Evolutionary conservation across 768 basidiomycete genomes (phyloP), one percentile per base, ranked within the genome.

Genomic region (Lyophyllum shimeji): DNA sequence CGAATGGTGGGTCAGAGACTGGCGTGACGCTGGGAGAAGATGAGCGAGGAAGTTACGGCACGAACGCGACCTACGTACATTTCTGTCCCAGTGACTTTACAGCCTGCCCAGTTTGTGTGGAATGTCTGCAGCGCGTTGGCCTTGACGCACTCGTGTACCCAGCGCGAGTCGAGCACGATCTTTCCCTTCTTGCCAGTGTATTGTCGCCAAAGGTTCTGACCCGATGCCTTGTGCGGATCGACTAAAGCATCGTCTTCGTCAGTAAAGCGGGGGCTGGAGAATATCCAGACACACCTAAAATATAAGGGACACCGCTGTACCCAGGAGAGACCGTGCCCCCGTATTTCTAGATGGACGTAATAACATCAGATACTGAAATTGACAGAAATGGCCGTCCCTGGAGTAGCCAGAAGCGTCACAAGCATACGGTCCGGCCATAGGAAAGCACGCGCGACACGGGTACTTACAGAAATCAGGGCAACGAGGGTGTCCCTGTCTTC

Each of bases 151-250:
- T 90, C 87, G 47, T 81, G 79, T 20, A 91, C 79, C 92, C 92
- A 94, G 45, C 82, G 80, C 4, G 82, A 79, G 63, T 83, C 79
- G 7, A 94, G 81, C 2, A 94, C 82, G 44, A 92, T 74, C 68
- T 93, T 93, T 39, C 82, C 84, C 71, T 90, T 92, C 71, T 92
- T 93, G 44, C 82, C 80, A 1, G 80, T 82, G 68, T 90, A 93
- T 64, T 91, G 89, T 43, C 89, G 82, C 69, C 83, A 92, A 2
- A 94, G 69, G 63, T 85, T 91, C 67, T 93, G 90, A 2, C 92
- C 92, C 6, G 89, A 89, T 50, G 83, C 77, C 62, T 86, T 89
- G 61, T 84, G 80, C 3, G 92, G 87, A 63, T 93, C 87, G 55
- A 94, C 92, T 93, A 60, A 47, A 56, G 59, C 37, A 63, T 56